Percentiles rank a stretch among this genome's conserved stretches.
phyloP scores from a whole-genome alignment of 192 early-diverging fungal species.

The Coemansia reversa region DNA sequence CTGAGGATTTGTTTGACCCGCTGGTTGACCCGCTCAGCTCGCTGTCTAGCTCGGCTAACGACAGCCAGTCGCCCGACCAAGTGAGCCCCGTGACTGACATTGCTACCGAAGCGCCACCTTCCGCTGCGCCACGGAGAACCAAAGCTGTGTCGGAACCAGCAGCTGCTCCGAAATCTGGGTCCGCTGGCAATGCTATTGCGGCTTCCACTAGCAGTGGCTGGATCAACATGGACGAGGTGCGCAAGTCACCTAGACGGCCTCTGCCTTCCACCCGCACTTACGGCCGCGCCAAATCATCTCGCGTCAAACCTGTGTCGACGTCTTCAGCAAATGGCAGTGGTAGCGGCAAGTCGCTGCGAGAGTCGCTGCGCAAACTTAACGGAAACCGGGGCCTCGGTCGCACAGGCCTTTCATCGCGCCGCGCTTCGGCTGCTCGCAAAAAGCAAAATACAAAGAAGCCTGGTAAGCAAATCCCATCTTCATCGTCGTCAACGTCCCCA shows the following conservation, averaged over 20 bases:
- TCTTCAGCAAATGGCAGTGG: not conserved
- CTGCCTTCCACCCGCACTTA: not conserved
- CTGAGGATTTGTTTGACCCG: too few relatives aligned
- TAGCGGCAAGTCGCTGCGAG: slow-evolving; percentile 21
- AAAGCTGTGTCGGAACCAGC: not conserved
- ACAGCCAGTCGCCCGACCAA: too few relatives aligned
- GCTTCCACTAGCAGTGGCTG: slow-evolving; percentile 6
- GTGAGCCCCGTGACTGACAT: not conserved
- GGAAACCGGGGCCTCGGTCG: slow-evolving; percentile 30
- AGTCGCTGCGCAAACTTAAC: slow-evolving; percentile 29
- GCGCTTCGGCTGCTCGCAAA: slow-evolving; percentile 5
- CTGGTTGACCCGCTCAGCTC: too few relatives aligned
- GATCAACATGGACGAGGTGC: slow-evolving; percentile 23
- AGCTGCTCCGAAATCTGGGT: not conserved
- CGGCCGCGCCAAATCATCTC: not conserved
- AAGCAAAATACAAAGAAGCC: too few relatives aligned
- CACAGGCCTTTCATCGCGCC: slow-evolving; percentile 27
- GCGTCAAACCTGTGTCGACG: not conserved
- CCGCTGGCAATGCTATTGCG: not conserved
- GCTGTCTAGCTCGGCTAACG: too few relatives aligned
- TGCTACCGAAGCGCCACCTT: not conserved
- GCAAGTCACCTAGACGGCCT: not conserved
- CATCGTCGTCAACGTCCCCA: too few relatives aligned
- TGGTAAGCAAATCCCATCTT: too few relatives aligned
- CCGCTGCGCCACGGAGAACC: not conserved